Base-by-base conservation (phyloP, 306 rosid species). In the Corylus americana region DNA sequence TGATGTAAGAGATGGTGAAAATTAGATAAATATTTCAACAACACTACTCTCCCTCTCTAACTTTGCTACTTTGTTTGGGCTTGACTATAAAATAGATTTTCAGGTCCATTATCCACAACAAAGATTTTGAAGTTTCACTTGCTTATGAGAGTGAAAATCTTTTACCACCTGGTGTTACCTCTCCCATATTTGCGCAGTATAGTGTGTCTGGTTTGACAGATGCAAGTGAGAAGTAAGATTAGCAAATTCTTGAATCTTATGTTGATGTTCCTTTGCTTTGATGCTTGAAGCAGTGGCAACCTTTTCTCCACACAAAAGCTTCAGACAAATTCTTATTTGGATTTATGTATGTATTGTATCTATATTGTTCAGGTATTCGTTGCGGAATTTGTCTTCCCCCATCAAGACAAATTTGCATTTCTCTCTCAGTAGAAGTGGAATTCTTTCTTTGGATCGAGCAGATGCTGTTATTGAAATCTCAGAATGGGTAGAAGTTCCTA, bases 401-500 rank as follows among this genome's bases (percentile, higher is more conserved):
- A 88, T 95, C 53, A 95, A 95, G 88, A 87, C 97, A 76, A 95
- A 81, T 83, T 78, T 93, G 78, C 98, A 95, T 81, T 93, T 93
- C 86, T 90, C 98, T 83, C 88, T 95, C 77, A 92, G 97, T 82
- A 89, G 96, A 87, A 93, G 99, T 89, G 99, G 97, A 85, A 81
- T 93, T 80, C 82, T 95, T 78, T 91, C 96, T 81, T 86, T 95
- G 81, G 99, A 95, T 75, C 90, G 98, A 81, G 97, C 97, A 68
- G 99, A 93, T 79, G 98, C 99, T 74, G 89, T 93, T 73, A 77
- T 95, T 73, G 99, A 95, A 88, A 89, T 90, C 77, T 75, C 94
- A 20, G 99, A 95, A 87, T 95, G 96, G 99, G 94, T 95, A 72
- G 99, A 95, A 82, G 92, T 95, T 84, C 97, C 93, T 66, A 89